A percentile compares a stretch with the other conserved stretches of the same genome.
These are phyloP conservation scores for Cercospora sp. DNA, from an alignment of 2,329 filamentous ascomycete genomes.

Conservation along the genomic window DNA sequence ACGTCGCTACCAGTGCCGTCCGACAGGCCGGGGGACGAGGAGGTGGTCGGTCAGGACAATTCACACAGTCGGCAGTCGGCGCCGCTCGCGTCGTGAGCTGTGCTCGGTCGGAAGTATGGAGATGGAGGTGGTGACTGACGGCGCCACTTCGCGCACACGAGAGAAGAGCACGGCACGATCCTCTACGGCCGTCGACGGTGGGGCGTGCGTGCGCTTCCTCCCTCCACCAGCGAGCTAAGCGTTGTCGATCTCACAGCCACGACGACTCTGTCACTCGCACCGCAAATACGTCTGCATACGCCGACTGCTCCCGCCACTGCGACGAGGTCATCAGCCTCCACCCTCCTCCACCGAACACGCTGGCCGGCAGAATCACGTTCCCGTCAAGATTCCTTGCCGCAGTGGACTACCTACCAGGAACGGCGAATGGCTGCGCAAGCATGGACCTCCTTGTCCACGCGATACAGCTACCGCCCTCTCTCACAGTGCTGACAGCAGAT, in stretches of 20 bases:
- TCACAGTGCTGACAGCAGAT: background rate
- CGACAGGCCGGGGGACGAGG: background rate
- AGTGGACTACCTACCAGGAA: background rate
- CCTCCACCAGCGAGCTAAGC: background rate
- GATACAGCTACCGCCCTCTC: background rate
- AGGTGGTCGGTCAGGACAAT: background rate
- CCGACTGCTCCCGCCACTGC: background rate
- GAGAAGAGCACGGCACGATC: background rate
- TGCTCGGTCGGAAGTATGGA: background rate
- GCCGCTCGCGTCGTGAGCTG: background rate
- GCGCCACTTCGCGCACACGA: background rate
- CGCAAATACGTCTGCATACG: background rate
- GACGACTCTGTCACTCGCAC: background rate
- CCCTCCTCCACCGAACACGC: background rate
- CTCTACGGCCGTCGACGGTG: background rate
- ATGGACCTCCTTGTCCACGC: background rate
- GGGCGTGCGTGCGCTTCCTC: background rate
- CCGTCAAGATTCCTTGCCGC: background rate
- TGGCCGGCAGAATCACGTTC: background rate
- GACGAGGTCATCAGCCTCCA: background rate
- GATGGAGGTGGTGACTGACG: background rate
- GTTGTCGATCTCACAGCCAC: background rate
- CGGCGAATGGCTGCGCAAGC: background rate
- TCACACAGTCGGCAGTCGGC: background rate
- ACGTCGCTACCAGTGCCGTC: background rate